phyloP scores from a whole-genome alignment of 768 basidiomycete genomes.

The Lentinula sp. region DNA sequence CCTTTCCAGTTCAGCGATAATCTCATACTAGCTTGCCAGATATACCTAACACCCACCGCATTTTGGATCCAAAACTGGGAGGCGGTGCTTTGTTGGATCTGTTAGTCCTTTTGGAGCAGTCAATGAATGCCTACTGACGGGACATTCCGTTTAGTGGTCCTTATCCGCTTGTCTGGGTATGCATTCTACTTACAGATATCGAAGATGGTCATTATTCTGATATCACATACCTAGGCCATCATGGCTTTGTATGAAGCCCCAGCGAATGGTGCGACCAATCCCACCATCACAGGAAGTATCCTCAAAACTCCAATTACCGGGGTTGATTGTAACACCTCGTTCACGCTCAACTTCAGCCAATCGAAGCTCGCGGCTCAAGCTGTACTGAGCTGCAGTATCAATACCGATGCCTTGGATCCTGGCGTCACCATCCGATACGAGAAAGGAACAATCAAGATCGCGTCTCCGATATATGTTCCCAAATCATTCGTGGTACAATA shows the following conservation, averaged over 20 bases:
- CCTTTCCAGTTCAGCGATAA: not conserved
- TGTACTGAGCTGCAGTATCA: conserved; percentile 65
- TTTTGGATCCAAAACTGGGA: conserved; percentile 73
- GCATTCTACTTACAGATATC: conserved; percentile 9
- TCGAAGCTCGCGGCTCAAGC: conserved; percentile 66
- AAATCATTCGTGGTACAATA: conserved; percentile 62
- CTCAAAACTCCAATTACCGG: conserved; percentile 71
- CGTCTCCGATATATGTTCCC: conserved; percentile 62
- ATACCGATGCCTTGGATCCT: conserved; percentile 34
- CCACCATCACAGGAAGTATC: conserved; percentile 67
- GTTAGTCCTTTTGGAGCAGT: conserved; percentile 32
- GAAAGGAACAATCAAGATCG: conserved; percentile 60
- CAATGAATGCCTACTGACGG: conserved; percentile 15
- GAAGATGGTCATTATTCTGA: not conserved
- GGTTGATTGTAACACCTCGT: conserved; percentile 74
- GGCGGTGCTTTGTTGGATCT: conserved; percentile 83
- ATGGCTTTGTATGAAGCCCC: conserved; percentile 76
- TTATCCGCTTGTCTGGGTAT: conserved; percentile 76
- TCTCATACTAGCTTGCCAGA: conserved; percentile 15
- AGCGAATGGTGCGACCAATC: conserved; percentile 52
- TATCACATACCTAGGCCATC: conserved; percentile 50
- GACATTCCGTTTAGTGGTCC: conserved; percentile 49
- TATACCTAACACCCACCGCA: conserved; percentile 58
- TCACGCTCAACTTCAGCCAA: conserved; percentile 61
- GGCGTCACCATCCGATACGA: conserved; percentile 72